A percentile compares a stretch with the other conserved stretches of the same genome.
phyloP scores from a whole-genome alignment of 202 grass and related monocot species.

The Elaeis oleifera region DNA sequence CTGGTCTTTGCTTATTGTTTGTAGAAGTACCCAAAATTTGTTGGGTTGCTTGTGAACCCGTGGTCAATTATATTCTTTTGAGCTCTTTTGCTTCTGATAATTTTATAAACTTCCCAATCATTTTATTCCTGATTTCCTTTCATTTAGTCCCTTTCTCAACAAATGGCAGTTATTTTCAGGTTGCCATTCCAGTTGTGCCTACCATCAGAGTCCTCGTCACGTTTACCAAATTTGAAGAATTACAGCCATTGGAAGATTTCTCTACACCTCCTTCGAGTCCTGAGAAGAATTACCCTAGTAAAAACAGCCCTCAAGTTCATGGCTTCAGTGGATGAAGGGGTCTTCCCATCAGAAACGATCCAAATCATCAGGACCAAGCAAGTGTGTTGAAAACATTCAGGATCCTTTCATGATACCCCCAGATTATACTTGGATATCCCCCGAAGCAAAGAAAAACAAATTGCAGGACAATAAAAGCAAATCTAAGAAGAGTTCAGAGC shows the following conservation, averaged over 20 bases:
- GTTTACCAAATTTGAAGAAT: constrained; percentile 93
- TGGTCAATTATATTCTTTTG: too few species aligned
- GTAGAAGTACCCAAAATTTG: too few species aligned
- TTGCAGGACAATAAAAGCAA: constrained; percentile 79
- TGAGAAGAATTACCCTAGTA: constrained; percentile 35
- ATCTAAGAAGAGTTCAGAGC: constrained; percentile 45
- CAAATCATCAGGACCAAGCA: constrained; percentile 34
- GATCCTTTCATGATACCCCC: constrained; percentile 74
- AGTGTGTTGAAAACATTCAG: constrained; percentile 72
- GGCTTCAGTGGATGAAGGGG: constrained; percentile 95
- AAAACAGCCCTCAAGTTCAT: constrained; percentile 48
- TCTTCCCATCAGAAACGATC: constrained; percentile 59
- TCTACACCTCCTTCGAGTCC: constrained; percentile 87
- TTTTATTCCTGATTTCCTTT: too few species aligned
- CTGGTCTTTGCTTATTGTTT: too few species aligned
- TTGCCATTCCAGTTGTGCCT: constrained; percentile 90
- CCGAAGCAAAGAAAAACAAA: constrained; percentile 91
- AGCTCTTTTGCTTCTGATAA: too few species aligned
- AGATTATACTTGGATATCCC: constrained; percentile 81
- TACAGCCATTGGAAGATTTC: constrained; percentile 76
- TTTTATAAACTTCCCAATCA: too few species aligned
- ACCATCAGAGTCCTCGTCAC: constrained; percentile 87
- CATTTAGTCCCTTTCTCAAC: too few species aligned
- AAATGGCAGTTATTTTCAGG: constrained; percentile 21
- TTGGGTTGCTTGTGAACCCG: too few species aligned